These are phyloP conservation scores for Penicillium sp. DNA, from an alignment of 2,329 filamentous ascomycete genomes.

Conservation along the genomic window DNA sequence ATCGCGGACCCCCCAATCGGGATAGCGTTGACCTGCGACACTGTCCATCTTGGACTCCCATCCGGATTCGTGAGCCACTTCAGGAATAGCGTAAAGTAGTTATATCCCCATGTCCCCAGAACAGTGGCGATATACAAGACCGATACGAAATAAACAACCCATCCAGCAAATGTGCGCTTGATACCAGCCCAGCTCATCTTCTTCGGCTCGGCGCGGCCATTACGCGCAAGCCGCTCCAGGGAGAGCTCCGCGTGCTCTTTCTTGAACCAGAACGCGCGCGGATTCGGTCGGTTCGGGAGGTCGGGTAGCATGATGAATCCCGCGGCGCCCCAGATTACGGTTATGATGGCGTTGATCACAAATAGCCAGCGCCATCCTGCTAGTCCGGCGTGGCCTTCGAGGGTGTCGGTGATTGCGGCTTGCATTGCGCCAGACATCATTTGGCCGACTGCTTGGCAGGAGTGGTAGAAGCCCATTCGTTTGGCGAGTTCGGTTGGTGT, in stretches of 20 bases:
- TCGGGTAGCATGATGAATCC: constrained; percentile 42
- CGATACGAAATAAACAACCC: constrained; percentile 50
- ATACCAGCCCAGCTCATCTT: constrained; percentile 47
- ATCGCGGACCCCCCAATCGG: constrained; percentile 51
- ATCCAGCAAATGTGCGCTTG: constrained; percentile 46
- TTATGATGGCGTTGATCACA: constrained; percentile 41
- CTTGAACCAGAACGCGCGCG: constrained; percentile 44
- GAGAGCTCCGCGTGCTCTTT: constrained; percentile 44
- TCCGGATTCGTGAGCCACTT: constrained; percentile 35
- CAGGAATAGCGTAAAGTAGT: constrained; percentile 26
- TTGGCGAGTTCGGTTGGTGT: constrained; percentile 38
- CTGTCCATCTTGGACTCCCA: constrained; percentile 45
- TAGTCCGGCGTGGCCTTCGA: constrained; percentile 31
- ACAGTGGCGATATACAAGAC: constrained; percentile 49
- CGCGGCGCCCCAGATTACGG: constrained; percentile 36
- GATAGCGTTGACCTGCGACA: constrained; percentile 50
- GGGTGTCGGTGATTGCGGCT: constrained; percentile 33
- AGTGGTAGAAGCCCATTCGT: constrained; percentile 35
- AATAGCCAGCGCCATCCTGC: constrained; percentile 42
- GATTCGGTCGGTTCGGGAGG: constrained; percentile 36
- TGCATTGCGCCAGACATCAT: constrained; percentile 36
- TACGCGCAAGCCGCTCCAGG: constrained; percentile 45
- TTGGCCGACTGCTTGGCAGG: constrained; percentile 30
- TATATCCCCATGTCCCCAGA: constrained; percentile 48
- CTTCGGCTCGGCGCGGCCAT: constrained; percentile 49